Base-by-base conservation (phyloP, 768 basidiomycete species). In the Russula sp. region DNA sequence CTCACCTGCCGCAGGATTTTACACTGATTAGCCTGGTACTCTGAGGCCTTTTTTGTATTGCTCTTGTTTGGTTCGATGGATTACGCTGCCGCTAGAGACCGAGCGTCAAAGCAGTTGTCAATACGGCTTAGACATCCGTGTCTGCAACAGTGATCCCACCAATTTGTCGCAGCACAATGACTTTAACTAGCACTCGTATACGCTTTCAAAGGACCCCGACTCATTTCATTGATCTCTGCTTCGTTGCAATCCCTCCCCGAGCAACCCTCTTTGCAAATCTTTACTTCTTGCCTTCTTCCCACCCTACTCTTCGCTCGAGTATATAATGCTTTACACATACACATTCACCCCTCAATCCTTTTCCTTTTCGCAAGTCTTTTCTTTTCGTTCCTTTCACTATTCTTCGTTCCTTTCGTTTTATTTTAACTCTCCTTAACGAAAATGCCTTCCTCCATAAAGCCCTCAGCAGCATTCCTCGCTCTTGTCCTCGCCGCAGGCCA, bases 401-500 rank as follows among this genome's bases (percentile, higher is more conserved):
- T 18, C 38, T 40, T 40, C 38, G 38, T 18, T 40, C 38, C 0
- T 40, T 36, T 40, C 38, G 6, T 18, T 40, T 11, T 42, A 24
- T 36, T 5, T 30, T 30, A 30, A 59, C 18, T 18, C 57, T n/a
- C 30, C 22, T 9, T 8, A 18, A 34, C 49, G 34, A 38, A 40
- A 52, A 48, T 53, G 56, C 10, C 7, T 11, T 24, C 32, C 22
- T 7, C 9, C 26, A 51, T 40, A 26, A 28, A 44, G n/a, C 1
- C 20, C 52, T 46, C 50, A 32, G 8, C n/a, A 7, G 32, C 13
- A 14, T 24, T 44, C 42, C 42, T 58, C n/a, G 50, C 24, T 6
- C 56, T 63, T 18, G 22, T 42, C 11, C 24, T 63, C 24, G 28
- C 57, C 3, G 62, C 18, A 14, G 50, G 62, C 20, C 40, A 30